A percentile compares a stretch with the other conserved stretches of the same genome.
Evolutionary conservation across 495 filamentous ascomycete genomes (phyloP).

Genomic region (Neurospora sp.): DNA sequence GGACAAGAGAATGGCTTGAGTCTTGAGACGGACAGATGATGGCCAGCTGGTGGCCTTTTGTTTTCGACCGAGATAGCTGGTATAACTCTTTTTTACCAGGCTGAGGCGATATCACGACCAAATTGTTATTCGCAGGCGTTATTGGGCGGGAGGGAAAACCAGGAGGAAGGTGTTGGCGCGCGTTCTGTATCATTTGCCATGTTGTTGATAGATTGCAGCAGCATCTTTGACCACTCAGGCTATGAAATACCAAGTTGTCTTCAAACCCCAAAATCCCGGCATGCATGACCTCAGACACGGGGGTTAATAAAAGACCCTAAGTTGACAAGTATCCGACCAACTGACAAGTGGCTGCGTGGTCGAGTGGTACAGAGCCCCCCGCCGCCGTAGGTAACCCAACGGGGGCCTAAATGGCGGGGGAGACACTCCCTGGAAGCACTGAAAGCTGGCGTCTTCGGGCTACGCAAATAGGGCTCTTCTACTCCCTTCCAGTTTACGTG

Average conservation of each 20-base stretch:
- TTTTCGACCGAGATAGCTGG: neutral
- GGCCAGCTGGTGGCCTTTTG: neutral
- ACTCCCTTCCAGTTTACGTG: neutral
- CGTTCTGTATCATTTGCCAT: neutral
- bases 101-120: neutral
- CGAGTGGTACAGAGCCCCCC: neutral
- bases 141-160: neutral
- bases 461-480: neutral
- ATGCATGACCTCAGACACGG: neutral
- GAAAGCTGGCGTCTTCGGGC: neutral
- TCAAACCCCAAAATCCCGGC: neutral
- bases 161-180: neutral
- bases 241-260: neutral
- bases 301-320: neutral
- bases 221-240: neutral
- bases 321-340: neutral
- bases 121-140: neutral
- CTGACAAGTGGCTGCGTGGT: neutral
- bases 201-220: neutral
- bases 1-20: slow-evolving; percentile 32
- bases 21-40: neutral
- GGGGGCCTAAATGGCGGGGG: neutral
- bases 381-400: neutral
- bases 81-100: neutral
- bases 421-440: neutral